Evolutionary conservation across 2,329 filamentous ascomycete genomes (phyloP).

Genomic region (Sarocladium kiliense): DNA sequence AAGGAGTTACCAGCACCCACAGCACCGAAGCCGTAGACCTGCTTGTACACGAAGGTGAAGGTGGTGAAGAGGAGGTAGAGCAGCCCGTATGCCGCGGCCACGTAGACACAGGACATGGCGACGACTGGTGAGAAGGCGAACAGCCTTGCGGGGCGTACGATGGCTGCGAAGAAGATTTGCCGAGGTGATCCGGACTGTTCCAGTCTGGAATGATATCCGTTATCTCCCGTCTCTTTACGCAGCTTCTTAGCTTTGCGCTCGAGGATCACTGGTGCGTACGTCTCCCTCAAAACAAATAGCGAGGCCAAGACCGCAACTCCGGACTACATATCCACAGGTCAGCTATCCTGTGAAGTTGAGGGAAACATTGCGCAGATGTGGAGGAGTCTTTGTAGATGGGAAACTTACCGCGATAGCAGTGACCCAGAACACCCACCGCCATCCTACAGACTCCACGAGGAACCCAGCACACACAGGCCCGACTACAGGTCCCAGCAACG

Average conservation of each 20-base stretch:
- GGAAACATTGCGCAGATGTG: no score
- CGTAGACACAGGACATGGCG: constrained; percentile 56
- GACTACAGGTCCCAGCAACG: no score
- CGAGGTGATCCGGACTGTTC: constrained; percentile 14
- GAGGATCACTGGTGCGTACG: constrained; percentile 53
- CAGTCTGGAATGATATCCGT: constrained; percentile 39
- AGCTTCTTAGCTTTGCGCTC: constrained; percentile 51
- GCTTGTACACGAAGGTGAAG: constrained; percentile 52
- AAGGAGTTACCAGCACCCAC: constrained; percentile 15
- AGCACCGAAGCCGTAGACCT: constrained; percentile 50
- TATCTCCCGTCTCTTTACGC: constrained; percentile 44
- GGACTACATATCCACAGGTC: no score
- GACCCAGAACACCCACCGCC: no score
- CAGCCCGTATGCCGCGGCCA: constrained; percentile 57
- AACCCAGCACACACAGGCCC: no score
- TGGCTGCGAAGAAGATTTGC: constrained; percentile 43
- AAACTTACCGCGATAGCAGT: no score
- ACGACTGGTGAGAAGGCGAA: constrained; percentile 59
- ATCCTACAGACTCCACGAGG: no score
- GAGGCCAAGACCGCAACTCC: no score
- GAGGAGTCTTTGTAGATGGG: no score
- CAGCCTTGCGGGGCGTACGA: constrained; percentile 55
- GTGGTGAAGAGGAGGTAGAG: constrained; percentile 51
- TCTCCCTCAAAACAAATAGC: no score
- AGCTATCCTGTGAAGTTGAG: no score